Evolutionary conservation across 1,139 yeast species (phyloP).

Genomic region (Saccharomyces hybrid): DNA sequence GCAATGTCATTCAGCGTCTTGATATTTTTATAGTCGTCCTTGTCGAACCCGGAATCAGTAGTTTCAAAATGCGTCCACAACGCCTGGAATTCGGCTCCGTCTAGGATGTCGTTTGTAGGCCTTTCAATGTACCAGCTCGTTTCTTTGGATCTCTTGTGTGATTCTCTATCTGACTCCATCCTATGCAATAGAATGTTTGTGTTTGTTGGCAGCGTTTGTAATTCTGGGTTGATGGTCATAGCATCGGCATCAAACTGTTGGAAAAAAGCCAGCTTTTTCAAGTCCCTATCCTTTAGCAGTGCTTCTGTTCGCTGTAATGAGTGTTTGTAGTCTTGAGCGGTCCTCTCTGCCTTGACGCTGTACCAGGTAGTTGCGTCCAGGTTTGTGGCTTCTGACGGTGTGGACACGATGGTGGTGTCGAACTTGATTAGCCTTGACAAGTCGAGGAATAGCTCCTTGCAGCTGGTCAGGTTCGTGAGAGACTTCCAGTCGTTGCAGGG

Average conservation of each 20-base stretch:
- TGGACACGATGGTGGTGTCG: not conserved
- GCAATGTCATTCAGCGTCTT: conserved; percentile 16
- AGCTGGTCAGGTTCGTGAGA: conserved; percentile 17
- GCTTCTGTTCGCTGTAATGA: conserved; percentile 6
- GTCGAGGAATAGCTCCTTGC: conserved; percentile 12
- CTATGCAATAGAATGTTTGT: conserved; percentile 24
- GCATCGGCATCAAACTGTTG: conserved; percentile 4
- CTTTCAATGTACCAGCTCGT: conserved; percentile 28
- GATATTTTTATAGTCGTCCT: conserved; percentile 17
- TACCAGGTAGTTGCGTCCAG: not conserved
- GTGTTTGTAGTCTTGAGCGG: not conserved
- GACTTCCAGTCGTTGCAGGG: conserved; percentile 25
- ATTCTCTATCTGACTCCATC: conserved; percentile 31
- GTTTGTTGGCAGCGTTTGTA: conserved; percentile 8
- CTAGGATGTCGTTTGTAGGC: conserved; percentile 14
- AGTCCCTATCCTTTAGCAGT: conserved; percentile 11
- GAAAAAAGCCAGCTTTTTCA: conserved; percentile 6
- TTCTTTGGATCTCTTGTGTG: conserved; percentile 32
- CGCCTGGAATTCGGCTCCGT: conserved; percentile 17
- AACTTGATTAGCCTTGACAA: not conserved
- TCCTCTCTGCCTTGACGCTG: not conserved
- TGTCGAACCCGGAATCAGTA: conserved; percentile 11
- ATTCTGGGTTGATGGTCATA: conserved; percentile 2
- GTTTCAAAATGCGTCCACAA: conserved; percentile 16
- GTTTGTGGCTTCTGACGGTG: not conserved